Evolutionary conservation across 2,329 filamentous ascomycete genomes (phyloP).

Genomic region (Aspergillus carbonarius): DNA sequence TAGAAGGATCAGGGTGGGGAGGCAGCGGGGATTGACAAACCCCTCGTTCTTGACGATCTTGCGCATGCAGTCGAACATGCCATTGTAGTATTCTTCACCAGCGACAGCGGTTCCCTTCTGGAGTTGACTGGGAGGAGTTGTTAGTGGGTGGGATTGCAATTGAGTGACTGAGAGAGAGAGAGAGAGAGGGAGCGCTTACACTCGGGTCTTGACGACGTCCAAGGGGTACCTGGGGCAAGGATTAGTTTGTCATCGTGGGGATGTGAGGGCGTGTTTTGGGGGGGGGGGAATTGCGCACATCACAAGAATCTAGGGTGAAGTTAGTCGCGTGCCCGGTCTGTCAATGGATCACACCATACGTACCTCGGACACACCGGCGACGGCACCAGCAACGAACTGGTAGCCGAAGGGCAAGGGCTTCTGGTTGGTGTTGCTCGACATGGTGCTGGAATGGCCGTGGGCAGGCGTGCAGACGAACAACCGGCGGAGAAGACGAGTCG

Average conservation of each 20-base stretch:
- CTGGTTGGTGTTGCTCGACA: constrained; percentile 59
- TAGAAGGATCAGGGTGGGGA: background rate
- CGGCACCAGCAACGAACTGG: constrained; percentile 93
- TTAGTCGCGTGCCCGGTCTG: constrained; percentile 17
- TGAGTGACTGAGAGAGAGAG: constrained; percentile 14
- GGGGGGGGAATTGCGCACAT: constrained; percentile 59
- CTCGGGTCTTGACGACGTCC: constrained; percentile 97
- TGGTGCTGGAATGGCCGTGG: constrained; percentile 41
- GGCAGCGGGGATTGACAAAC: constrained; percentile 51
- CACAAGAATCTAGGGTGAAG: constrained; percentile 68
- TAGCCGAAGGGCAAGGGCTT: constrained; percentile 88
- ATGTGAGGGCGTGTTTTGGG: background rate
- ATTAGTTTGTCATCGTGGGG: background rate
- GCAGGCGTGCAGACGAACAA: constrained; percentile 5
- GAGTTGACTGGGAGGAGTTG: constrained; percentile 64
- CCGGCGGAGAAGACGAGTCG: background rate
- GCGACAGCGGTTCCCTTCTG: constrained; percentile 68
- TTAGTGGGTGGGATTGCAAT: constrained; percentile 3
- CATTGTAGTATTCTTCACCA: constrained; percentile 84
- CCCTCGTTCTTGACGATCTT: constrained; percentile 97
- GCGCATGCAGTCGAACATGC: constrained; percentile 96
- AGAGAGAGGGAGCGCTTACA: constrained; percentile 59
- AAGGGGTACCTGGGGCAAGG: constrained; percentile 79
- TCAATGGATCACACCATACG: constrained; percentile 36
- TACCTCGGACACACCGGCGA: constrained; percentile 97